Evolutionary conservation across 176 grass and related monocot species (phyloP).

Genomic region (Eleusine indica): DNA sequence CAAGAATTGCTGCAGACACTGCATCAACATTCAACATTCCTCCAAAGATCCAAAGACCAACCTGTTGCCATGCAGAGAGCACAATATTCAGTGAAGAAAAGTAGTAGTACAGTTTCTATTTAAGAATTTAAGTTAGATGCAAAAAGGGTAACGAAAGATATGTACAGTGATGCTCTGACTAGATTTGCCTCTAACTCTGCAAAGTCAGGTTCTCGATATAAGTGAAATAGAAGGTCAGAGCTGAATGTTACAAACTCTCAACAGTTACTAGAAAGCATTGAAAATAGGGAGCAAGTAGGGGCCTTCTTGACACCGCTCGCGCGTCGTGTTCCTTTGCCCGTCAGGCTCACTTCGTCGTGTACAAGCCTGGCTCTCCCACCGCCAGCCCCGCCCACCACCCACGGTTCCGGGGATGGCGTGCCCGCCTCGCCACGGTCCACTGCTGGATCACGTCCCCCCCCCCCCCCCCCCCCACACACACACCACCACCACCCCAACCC

Average conservation of each 20-base stretch:
- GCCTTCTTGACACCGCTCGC: no score
- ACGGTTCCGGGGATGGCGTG: no score
- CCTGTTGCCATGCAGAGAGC: conserved; percentile 53
- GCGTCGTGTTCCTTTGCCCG: no score
- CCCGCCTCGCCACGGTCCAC: no score
- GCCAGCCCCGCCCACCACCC: no score
- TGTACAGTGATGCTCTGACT: not conserved
- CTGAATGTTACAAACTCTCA: conserved; percentile 12
- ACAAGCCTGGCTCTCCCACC: no score
- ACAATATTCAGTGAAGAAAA: conserved; percentile 18
- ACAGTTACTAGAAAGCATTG: conserved; percentile 6
- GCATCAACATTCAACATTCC: conserved; percentile 83
- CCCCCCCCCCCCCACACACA: no score
- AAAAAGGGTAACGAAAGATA: not conserved
- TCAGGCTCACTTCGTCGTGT: no score
- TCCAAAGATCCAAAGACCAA: conserved; percentile 97
- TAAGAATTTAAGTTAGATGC: conserved; percentile 5
- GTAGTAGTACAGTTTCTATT: not conserved
- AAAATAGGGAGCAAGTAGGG: not conserved
- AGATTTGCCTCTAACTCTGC: not conserved
- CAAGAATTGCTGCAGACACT: conserved; percentile 91
- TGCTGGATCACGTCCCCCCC: no score
- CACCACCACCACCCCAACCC: no score
- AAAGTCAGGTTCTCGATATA: not conserved
- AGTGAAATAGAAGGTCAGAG: not conserved